These are phyloP conservation scores for Perilla frutescens DNA, from an alignment of 257 asterid species.

Conservation along the genomic window DNA sequence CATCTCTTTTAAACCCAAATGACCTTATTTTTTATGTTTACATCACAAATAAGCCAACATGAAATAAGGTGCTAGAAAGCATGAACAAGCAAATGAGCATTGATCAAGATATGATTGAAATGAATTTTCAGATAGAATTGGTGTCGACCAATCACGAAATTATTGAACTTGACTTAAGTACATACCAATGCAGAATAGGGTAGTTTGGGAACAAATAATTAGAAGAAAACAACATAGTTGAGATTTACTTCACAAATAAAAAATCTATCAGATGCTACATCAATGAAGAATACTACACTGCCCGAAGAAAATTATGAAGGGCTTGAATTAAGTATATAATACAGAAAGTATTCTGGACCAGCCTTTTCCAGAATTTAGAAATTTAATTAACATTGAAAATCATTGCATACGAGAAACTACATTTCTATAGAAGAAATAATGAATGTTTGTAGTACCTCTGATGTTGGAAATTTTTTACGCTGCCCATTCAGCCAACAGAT, in stretches of 20 bases:
- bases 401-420: neutral
- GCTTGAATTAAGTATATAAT: constrained; percentile 9
- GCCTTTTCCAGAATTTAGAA: neutral
- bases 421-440: neutral
- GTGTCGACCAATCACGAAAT: neutral
- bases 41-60: neutral
- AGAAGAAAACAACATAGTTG: constrained; percentile 16
- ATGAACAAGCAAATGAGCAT: constrained; percentile 10
- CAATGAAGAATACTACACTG: neutral
- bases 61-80: neutral
- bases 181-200: neutral
- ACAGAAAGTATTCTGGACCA: constrained; percentile 1
- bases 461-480: constrained; percentile 86
- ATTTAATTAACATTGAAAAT: neutral
- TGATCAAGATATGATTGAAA: neutral
- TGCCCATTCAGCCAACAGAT: constrained; percentile 99
- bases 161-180: neutral
- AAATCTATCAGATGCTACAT: constrained; percentile 13
- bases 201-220: neutral
- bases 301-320: neutral
- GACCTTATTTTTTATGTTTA: neutral
- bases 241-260: constrained; percentile 8
- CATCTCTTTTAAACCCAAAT: neutral
- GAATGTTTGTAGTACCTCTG: constrained; percentile 60
- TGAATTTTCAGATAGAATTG: neutral